Evolutionary conservation across 2,329 filamentous ascomycete genomes (phyloP).

Genomic region (Penicillium sp.): DNA sequence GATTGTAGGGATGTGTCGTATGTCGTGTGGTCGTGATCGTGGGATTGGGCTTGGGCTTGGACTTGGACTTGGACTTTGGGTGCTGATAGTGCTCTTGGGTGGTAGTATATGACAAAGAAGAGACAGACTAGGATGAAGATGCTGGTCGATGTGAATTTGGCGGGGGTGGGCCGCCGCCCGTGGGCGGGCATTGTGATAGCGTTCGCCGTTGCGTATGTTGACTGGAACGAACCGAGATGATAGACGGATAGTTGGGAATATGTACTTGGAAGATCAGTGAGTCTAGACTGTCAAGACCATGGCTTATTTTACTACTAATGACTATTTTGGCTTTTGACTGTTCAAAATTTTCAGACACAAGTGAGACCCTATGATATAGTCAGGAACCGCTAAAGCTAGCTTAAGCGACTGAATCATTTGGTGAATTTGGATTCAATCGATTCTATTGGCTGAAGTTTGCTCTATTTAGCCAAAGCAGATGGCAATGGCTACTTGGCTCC

Average conservation of each 20-base stretch:
- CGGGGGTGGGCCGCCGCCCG: neutral
- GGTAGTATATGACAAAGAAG: conserved; percentile 6
- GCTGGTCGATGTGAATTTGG: conserved; percentile 1
- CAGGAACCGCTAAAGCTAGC: neutral
- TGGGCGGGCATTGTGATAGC: neutral
- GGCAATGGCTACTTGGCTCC: neutral
- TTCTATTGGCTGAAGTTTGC: conserved; percentile 2
- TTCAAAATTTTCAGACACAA: neutral
- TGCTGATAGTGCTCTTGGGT: neutral
- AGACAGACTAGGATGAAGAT: conserved; percentile 5
- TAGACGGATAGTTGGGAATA: neutral
- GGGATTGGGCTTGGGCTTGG: no score
- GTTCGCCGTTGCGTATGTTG: neutral
- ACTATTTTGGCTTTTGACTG: neutral
- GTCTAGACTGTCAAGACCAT: neutral
- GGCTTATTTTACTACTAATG: neutral
- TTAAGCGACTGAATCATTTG: neutral
- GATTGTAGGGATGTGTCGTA: neutral
- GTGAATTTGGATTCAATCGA: neutral
- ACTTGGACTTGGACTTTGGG: neutral
- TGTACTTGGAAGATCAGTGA: neutral
- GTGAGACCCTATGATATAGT: neutral
- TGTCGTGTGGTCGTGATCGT: no score
- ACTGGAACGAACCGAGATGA: neutral
- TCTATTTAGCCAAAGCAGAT: neutral